Evolutionary conservation across 2,329 filamentous ascomycete species (phyloP), one percentile per base, ranked within the genome.

Genomic region (Colletotrichum sp.): DNA sequence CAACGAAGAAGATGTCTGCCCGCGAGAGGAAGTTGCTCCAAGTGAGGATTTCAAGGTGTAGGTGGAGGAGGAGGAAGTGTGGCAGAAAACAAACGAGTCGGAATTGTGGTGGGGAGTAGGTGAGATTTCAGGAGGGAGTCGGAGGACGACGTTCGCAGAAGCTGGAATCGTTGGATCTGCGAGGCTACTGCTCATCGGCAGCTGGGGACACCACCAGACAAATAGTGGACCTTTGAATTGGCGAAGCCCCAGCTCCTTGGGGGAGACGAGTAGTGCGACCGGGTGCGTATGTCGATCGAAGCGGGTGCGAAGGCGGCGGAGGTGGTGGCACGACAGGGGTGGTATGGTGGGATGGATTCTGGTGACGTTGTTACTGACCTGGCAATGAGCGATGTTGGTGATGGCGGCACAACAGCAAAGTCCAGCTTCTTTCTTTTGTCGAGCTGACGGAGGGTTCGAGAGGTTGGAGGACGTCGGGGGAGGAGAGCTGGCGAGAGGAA

Each of bases 161-260:
- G 77, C 77, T 78, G 77, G 64, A 77, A 69, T 78, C 75, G 77
- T 78, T 78, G 77, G 77, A 78, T 78, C 76, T 76, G 77, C 76
- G 75, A 78, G 76, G 73, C 77, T 78, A 72, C 64, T 71, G 76
- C 68, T 71, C 76, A 71, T 71, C 76, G 71, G 76, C 36, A 78
- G 75, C 71, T 75, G 76, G 71, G 76, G 79, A 75, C 75, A 75
- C 68, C 78, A 77, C 78, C 79, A 80, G 77, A 79, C 78, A 72
- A 78, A 13, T 62, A 75, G 80, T 79, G 80, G 77, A 68, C 13
- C 72, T 57, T 65, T 52, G 55, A 71, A 72, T 52, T 76, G 75
- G 71, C 75, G 71, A 75, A 75, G 75, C 75, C 73, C 65, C 75
- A 76, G 75, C 75, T 76, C 75, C 65, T 60, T 75, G 66, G 34